A percentile compares a stretch with the other conserved stretches of the same genome.
These are phyloP conservation scores for Fraxinus velutina DNA, from an alignment of 305 asterid genomes.

Conservation along the genomic window DNA sequence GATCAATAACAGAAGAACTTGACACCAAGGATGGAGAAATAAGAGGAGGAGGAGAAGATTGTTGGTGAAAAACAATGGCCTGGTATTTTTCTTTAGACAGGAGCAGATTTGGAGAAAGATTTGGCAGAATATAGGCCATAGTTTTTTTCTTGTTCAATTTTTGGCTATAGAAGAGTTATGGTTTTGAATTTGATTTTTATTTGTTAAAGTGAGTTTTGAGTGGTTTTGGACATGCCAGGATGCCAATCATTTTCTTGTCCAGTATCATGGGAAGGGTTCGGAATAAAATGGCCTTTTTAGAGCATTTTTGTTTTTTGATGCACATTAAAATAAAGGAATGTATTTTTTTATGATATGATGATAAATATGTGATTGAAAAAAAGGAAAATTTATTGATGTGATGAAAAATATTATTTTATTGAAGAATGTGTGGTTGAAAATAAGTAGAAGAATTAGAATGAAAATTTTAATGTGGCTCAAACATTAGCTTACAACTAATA, in stretches of 20 bases:
- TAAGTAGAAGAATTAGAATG: no score
- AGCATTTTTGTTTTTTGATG: no score
- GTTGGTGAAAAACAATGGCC: slow-evolving; percentile 28
- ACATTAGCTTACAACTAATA: no score
- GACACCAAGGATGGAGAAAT: slow-evolving; percentile 11
- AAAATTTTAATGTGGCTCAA: no score
- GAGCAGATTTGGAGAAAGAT: slow-evolving; percentile 52
- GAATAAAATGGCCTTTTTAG: background rate
- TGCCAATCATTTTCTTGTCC: background rate
- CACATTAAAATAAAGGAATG: no score
- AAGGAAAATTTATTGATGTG: no score
- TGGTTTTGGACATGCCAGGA: slow-evolving; percentile 40
- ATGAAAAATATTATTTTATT: no score
- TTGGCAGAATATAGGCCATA: slow-evolving; percentile 71
- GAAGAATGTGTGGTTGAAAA: no score
- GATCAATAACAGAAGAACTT: slow-evolving; percentile 25
- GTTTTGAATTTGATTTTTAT: background rate
- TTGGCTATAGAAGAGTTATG: background rate
- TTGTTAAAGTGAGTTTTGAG: slow-evolving; percentile 15
- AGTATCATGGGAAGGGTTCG: background rate
- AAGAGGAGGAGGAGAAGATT: background rate
- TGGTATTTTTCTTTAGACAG: slow-evolving; percentile 47
- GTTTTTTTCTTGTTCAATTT: background rate
- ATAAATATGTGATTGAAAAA: no score
- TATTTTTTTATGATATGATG: no score